A percentile compares a stretch with the other conserved stretches of the same genome.
Conservation (phyloP, 345 rosid genomes). For the Eucalyptus tenuipes region DNA sequence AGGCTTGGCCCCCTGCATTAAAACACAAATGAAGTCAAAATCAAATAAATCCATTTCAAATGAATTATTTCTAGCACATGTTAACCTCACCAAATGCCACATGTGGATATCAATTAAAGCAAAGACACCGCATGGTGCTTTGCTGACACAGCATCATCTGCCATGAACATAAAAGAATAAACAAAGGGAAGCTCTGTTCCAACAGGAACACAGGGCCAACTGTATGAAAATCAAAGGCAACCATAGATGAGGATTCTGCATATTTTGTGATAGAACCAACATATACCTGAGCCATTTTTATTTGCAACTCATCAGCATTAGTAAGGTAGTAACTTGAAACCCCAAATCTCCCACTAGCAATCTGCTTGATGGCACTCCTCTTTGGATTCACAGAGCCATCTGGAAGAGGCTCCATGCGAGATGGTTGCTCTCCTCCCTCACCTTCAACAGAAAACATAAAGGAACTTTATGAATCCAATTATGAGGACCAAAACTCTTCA, state of each 20-base stretch:
- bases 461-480: neutral
- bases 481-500: neutral
- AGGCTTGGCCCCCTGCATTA: constrained; percentile 92
- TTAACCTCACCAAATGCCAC: constrained; percentile 36
- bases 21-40: neutral
- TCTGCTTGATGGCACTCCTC: constrained; percentile 97
- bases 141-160: constrained; percentile 34
- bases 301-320: constrained; percentile 95
- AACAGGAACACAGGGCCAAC: neutral
- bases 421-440: constrained; percentile 99
- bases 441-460: constrained; percentile 27
- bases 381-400: constrained; percentile 89
- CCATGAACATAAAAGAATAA: constrained; percentile 43
- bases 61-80: neutral
- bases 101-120: constrained; percentile 12
- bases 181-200: constrained; percentile 31
- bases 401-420: constrained; percentile 88
- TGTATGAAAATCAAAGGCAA: neutral
- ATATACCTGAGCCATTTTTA: constrained; percentile 99
- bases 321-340: constrained; percentile 98
- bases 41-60: neutral
- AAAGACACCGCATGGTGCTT: neutral
- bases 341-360: constrained; percentile 99
- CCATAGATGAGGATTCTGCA: neutral
- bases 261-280: neutral